Percentiles rank a stretch among this genome's conserved stretches.
phyloP scores from a whole-genome alignment of 805 yeast species.

The Candida insectalens region DNA sequence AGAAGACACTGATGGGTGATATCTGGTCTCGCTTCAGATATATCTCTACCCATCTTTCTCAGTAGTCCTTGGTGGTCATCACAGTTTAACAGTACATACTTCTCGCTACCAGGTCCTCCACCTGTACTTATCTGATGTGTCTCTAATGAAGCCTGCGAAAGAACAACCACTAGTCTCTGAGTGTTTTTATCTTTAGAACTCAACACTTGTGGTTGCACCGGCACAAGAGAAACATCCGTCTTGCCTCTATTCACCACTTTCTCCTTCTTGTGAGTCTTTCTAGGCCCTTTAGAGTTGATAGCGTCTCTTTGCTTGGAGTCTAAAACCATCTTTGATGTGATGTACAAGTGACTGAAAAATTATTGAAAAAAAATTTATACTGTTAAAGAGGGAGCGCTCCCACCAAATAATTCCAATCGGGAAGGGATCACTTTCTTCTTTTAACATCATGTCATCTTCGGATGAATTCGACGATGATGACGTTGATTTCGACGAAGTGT shows the following conservation, averaged over 20 bases:
- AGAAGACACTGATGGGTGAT: constrained; percentile 96
- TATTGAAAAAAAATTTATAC: constrained; percentile 2
- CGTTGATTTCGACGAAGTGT: constrained; percentile 18
- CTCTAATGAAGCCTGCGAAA: constrained; percentile 91
- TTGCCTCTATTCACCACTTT: constrained; percentile 12
- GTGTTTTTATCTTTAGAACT: constrained; percentile 80
- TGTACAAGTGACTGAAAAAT: background rate
- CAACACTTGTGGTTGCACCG: constrained; percentile 75
- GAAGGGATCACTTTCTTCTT: no score
- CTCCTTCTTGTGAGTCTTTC: background rate
- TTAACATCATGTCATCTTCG: constrained; percentile 5
- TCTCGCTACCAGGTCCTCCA: constrained; percentile 75
- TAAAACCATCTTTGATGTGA: constrained; percentile 28
- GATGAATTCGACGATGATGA: constrained; percentile 25
- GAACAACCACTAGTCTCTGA: constrained; percentile 84
- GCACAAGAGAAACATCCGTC: constrained; percentile 64
- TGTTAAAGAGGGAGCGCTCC: no score
- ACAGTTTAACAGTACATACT: constrained; percentile 88
- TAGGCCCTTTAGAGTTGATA: constrained; percentile 8
- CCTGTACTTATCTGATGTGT: constrained; percentile 78
- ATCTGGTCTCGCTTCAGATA: constrained; percentile 98
- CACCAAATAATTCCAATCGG: no score
- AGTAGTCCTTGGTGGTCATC: constrained; percentile 96
- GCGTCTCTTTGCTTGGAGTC: constrained; percentile 40
- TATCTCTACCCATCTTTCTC: constrained; percentile 94